Percentiles rank a stretch among this genome's conserved stretches.
Evolutionary conservation across 441 rosid genomes (phyloP).

Genomic region (Breynia disticha): DNA sequence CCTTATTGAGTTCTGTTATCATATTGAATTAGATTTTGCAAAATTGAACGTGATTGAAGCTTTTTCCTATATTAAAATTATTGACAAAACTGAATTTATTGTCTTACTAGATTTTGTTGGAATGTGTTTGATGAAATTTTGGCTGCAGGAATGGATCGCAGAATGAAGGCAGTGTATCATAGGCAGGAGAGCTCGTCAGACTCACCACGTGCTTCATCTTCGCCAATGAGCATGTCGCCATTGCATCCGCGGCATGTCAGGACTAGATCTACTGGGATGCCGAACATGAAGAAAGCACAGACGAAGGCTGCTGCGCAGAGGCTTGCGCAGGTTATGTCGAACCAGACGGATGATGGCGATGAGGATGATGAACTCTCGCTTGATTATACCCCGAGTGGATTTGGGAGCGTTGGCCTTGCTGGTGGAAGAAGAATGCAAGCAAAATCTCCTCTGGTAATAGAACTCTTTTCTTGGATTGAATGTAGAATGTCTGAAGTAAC

Average conservation of each 20-base stretch:
- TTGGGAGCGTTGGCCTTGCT: constrained; percentile 57
- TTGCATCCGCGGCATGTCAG: constrained; percentile 42
- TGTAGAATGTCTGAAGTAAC: background rate
- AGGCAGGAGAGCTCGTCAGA: constrained; percentile 37
- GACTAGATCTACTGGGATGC: constrained; percentile 43
- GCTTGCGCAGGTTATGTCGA: constrained; percentile 88
- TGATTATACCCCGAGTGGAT: constrained; percentile 25
- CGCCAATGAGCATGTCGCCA: constrained; percentile 37
- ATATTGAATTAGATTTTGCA: background rate
- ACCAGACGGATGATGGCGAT: constrained; percentile 40
- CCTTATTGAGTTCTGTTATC: background rate
- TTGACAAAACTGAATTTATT: no score
- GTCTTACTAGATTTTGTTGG: background rate
- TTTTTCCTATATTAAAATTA: no score
- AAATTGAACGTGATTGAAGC: no score
- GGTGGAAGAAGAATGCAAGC: constrained; percentile 46
- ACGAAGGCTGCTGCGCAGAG: constrained; percentile 88
- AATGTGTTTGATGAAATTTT: background rate
- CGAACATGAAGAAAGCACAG: constrained; percentile 54
- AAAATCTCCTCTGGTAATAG: constrained; percentile 32
- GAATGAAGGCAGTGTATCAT: constrained; percentile 28
- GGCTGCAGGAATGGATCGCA: constrained; percentile 36
- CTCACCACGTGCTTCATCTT: constrained; percentile 29
- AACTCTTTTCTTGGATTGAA: background rate
- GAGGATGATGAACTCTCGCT: constrained; percentile 49